Evolutionary conservation across 2,329 filamentous ascomycete genomes (phyloP), one percentile per base, ranked within the genome.

Genomic region (Pochonia chlamydosporia): DNA sequence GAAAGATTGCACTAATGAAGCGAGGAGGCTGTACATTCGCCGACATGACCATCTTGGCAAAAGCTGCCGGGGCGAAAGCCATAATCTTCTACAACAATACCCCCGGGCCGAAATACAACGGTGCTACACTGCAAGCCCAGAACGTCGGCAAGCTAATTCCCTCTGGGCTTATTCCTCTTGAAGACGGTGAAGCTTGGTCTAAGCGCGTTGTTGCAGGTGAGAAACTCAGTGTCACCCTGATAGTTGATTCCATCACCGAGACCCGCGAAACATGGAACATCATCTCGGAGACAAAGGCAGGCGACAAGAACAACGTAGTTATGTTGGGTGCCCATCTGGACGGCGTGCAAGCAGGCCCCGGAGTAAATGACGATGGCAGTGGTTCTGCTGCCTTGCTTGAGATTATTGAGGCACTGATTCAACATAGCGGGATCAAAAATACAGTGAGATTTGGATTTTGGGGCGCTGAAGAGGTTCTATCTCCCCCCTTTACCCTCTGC

Each of bases 61-160:
- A 60, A 52, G 59, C 61, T 3, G 59, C 66, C 25, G 70, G 70
- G 31, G 71, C 71, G 2, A 11, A 67, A 5, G 70, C 63, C 31
- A 67, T 75, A 1, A 64, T 86, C 42, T 68, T 86, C 49, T 84
- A 81, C 64, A 79, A 86, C 70, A 80, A 84, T 51, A 67, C 62
- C 2, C 61, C 71, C 0, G 78, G 75, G 1, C 49, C 48, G 3
- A 41, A 63, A 3, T 59, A 72, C 3, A 63, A 64, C 9, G 25
- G 18, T n/a, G 79, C 76, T 13, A 82, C 78, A 0, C 68, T 84
- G 3, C 71, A 74, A 14, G 63, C 63, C 3, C 53, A 54, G 37
- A 66, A 62, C 53, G 49, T 61, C 26, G 63, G 61, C 33, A 51
- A 57, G 43, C 52, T 68, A 5, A 52, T 64, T 11, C 63, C 68